Base-by-base conservation (phyloP, 2,329 filamentous ascomycete genomes). In the Penicillium glabrum region DNA sequence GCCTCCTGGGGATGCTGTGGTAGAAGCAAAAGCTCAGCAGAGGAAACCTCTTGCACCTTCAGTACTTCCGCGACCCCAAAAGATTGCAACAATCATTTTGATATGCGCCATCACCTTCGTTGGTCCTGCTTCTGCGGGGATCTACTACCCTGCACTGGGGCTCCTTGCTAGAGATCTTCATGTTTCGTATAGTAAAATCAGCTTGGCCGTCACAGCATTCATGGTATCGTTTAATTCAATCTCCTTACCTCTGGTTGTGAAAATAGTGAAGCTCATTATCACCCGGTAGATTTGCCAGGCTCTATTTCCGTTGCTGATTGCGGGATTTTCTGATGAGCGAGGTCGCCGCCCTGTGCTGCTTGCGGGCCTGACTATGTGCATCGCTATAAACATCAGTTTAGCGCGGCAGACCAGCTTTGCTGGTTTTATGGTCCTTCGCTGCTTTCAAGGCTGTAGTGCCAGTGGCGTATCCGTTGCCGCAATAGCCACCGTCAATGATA, bases 271-370 rank as follows among this genome's bases (percentile, higher is more conserved):
- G 46, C 49, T 2, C 27, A 0, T 41, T 33, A 5, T 24, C 6
- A 1, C 5, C 11, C 3, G 19, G 7, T 45, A 75, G 75, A 76
- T 82, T 54, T 75, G 78, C 21, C 81, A 35, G 14, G 33, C 14
- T 16, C 2, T 35, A 8, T 35, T 35, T 23, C 77, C 79, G 5
- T 80, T 80, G 13, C 75, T 79, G 35, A 68, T 82, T 4, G 75
- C 79, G 56, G 79, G 79, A 2, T 77, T 76, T 13, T 68, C 82
- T 11, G 76, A 79, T 8, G 80, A 82, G 60, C 75, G 73, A 56
- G 72, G 80, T 14, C 72, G 80, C 29, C 71, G 80, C 45, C 79
- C 79, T 9, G 77, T 63, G 77, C 37, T 77, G 76, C 49, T 79
- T 80, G 58, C 53, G 68, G 24, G 69, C 79, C 27, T 80, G 79